These are phyloP conservation scores for Podaxis pistillaris DNA, from an alignment of 768 basidiomycete genomes.

Conservation along the genomic window DNA sequence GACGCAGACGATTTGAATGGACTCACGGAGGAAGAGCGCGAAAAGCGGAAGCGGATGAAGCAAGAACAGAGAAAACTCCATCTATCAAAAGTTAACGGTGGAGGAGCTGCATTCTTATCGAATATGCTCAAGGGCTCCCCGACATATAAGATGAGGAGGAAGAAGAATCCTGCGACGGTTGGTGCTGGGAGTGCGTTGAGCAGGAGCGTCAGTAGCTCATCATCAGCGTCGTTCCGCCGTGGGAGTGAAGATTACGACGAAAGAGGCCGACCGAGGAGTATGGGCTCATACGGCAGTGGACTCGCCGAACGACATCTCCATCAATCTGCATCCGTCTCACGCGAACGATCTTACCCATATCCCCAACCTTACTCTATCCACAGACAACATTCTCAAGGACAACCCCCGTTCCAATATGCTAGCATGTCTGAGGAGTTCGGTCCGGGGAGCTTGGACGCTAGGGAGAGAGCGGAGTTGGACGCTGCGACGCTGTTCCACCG, in stretches of 20 bases:
- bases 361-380: conserved; percentile 9
- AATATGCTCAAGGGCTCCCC: conserved; percentile 76
- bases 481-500: conserved; percentile 68
- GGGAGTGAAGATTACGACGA: conserved; percentile 32
- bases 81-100: conserved; percentile 9
- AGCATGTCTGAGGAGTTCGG: conserved; percentile 33
- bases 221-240: conserved; percentile 18
- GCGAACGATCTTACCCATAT: conserved; percentile 12
- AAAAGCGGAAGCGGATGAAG: conserved; percentile 86
- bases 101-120: conserved; percentile 10
- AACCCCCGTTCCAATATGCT: conserved; percentile 17
- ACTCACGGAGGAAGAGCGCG: conserved; percentile 78
- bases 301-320: conserved; percentile 12
- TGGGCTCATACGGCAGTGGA: conserved; percentile 15
- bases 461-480: conserved; percentile 31
- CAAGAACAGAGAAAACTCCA: conserved; percentile 40
- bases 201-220: conserved; percentile 7
- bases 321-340: conserved; percentile 3
- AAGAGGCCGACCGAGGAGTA: conserved; percentile 23
- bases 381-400: conserved; percentile 18
- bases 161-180: conserved; percentile 53
- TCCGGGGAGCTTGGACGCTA: conserved; percentile 22
- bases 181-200: conserved; percentile 9
- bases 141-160: conserved; percentile 85
- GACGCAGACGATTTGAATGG: conserved; percentile 43